Base-by-base conservation (phyloP, 2,329 filamentous ascomycete genomes). In the Pseudogymnoascus sp. region DNA sequence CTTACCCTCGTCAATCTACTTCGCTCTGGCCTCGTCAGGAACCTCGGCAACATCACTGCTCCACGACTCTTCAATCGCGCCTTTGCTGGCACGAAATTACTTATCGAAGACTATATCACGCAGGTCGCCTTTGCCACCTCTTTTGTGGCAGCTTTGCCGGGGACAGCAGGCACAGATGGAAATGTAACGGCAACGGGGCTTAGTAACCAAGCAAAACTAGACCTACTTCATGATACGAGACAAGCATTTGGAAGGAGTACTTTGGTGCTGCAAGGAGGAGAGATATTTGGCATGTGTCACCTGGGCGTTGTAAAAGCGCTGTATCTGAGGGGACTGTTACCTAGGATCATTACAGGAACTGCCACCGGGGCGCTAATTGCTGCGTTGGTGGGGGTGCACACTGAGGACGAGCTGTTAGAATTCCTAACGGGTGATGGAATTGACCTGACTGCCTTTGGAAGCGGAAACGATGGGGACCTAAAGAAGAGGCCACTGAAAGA, bases 251-350 rank as follows among this genome's bases (percentile, higher is more conserved):
- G 93, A 8, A 83, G 92, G 68, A 95, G 88, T 64, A 92, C 90
- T 0, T 81, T 97, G 23, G 89, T 97, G 4, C 77, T 97, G 1
- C 92, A 97, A 74, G 93, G 93, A 60, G 93, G 93, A 13, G 90
- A 92, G 45, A 93, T 96, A 65, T 96, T 97, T 71, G 93, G 93
- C 1, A 78, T 96, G 8, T 96, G 91, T 71, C 93, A 97, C 75
- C 76, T 97, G 4, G 93, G 93, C 6, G 92, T 97, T 5, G 90
- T 96, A 41, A 96, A 93, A 73, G 92, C 92, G 1, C 79, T 97
- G 43, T 90, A 93, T 75, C 77, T 92, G 37, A 85, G 90, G 28
- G 90, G 90, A 0, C 78, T 97, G 14, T 80, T 97, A 54, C 93
- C 95, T 3, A 85, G 92, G 48, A 96, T 97, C 70, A 93, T 98